Base-by-base conservation (phyloP, 148 eudicot species). In the Cornus kousa region DNA sequence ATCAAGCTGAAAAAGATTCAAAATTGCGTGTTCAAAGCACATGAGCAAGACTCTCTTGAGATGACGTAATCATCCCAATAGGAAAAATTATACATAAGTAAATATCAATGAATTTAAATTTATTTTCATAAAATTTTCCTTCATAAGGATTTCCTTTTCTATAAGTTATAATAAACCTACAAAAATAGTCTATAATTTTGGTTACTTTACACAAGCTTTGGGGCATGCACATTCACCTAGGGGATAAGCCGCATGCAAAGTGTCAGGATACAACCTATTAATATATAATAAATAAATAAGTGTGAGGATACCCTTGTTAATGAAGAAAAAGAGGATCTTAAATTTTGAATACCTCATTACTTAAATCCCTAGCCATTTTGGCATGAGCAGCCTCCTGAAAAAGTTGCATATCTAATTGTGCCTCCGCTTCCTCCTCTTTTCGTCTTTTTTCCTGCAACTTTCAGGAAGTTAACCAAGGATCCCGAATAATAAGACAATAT, bases 361-460 rank as follows among this genome's bases (percentile, higher is more conserved):
- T 75, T 75, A 90, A 64, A 57, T 89, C 90, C 83, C 59, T 91
- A 53, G 89, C 90, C 87, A 88, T 84, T 78, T 77, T 87, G 46
- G 91, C 91, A 87, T 88, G 89, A 84, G 82, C 53, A 81, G 83
- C 87, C 73, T 87, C 84, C 68, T 88, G 88, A 55, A 83, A 76
- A 81, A 85, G 88, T 74, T 87, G 84, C 77, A 85, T 72, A 75
- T 82, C 86, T 6, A 72, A 23, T 71, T 85, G 83, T 67, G 78
- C 81, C 43, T 85, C 86, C 70, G 83, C 82, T 81, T 84, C 89
- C 77, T 91, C 93, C 72, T 87, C 87, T 81, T 81, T 85, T 48
- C 79, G 85, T 76, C 83, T 84, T 81, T 87, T 85, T 33, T 91
- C 93, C 95, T 91, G 71, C 73, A 84, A 39, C 48, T 50, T 73